Base-by-base conservation (phyloP, 176 grass and related monocot species). In the Carex myosuroides region DNA sequence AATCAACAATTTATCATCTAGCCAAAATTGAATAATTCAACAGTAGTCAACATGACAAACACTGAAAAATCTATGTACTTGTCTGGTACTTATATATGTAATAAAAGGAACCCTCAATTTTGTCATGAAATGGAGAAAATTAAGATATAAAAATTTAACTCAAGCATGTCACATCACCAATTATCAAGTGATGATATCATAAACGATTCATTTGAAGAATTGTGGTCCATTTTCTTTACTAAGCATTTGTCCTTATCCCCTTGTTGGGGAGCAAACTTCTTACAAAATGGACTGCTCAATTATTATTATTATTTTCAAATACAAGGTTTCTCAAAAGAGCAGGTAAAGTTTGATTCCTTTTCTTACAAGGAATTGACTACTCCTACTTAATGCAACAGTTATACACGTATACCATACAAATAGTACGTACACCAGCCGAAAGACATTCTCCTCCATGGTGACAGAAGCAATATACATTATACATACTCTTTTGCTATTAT, bases 341-440 rank as follows among this genome's bases (percentile, higher is more conserved):
- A 97, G 90, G 90, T 97, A 85, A 81, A 72, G 64, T 67, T 87
- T 67, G 71, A 87, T 94, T 86, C 81, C 89, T 94, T 97, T 92
- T 89, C 87, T 81, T 68, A 24, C 76, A 91, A 94, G 94, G 90
- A 56, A 92, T 91, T 92, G 90, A 89, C 68, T 80, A 88, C 62
- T 80, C 82, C 57, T 85, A n/a, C n/a, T n/a, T n/a, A 86, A 48
- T 42, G 70, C 20, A 75, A 53, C 44, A 55, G 4, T 76, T 76
- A 76, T 54, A 76, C 48, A 71, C 68, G 8, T 71, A 71, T 42
- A 73, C 42, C 18, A 52, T 50, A 50, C 42, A 73, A 24, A 73
- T 48, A 24, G 10, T 67, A 52, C 10, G 0, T 52, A 52, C 42
- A 3, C 17, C 41, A 30, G 66, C 4, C 13, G 30, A 67, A 66